phyloP scores from a whole-genome alignment of 2,329 filamentous ascomycete genomes.

The Fusarium tricinctum region DNA sequence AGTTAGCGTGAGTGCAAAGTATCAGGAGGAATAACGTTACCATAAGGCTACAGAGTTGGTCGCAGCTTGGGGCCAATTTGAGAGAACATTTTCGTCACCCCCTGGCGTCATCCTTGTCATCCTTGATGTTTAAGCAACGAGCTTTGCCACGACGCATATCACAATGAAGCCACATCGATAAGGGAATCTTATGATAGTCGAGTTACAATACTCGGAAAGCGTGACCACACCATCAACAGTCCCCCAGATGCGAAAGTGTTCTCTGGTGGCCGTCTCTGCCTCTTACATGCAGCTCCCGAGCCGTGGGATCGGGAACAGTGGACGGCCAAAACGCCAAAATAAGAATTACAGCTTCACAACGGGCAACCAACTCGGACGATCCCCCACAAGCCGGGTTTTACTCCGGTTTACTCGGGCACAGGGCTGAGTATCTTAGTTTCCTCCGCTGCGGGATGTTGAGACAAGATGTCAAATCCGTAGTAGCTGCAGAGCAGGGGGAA shows the following conservation, averaged over 20 bases:
- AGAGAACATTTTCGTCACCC: conserved; percentile 15
- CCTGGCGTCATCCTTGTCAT: conserved; percentile 16
- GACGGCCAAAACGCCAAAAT: conserved; percentile 30
- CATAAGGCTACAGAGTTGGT: conserved; percentile 11
- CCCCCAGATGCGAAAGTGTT: conserved; percentile 2
- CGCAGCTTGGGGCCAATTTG: conserved; percentile 33
- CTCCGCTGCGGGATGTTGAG: conserved; percentile 7
- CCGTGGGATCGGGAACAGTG: conserved; percentile 36
- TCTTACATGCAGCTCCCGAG: conserved; percentile 34
- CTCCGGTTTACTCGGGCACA: conserved; percentile 9
- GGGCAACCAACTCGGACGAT: conserved; percentile 28
- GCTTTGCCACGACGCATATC: conserved; percentile 15
- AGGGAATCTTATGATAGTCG: neutral
- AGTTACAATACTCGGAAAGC: neutral
- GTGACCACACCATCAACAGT: conserved; percentile 20
- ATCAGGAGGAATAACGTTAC: neutral
- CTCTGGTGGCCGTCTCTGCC: conserved; percentile 26
- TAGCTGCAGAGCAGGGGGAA: conserved; percentile 3
- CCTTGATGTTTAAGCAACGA: conserved; percentile 8
- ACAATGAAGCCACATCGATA: conserved; percentile 21
- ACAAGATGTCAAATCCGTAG: conserved; percentile 10
- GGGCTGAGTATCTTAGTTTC: conserved; percentile 26
- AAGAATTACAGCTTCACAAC: conserved; percentile 7
- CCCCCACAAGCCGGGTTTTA: conserved; percentile 10
- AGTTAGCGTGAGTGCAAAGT: neutral